phyloP scores from a whole-genome alignment of 805 yeast species.

The Clavispora fructus region DNA sequence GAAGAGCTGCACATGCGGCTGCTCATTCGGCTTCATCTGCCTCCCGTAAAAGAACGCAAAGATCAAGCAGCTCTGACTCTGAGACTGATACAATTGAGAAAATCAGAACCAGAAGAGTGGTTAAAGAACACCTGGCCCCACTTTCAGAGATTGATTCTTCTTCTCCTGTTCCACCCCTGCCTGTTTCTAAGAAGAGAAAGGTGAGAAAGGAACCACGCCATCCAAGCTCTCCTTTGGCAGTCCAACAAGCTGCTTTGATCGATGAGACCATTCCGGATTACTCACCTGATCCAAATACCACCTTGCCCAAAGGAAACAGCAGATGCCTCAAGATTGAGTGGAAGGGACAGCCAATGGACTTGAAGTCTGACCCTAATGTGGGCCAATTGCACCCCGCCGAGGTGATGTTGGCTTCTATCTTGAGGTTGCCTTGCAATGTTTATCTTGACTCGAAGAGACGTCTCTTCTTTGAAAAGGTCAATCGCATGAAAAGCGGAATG shows the following conservation, averaged over 20 bases:
- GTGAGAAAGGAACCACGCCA: conserved; percentile 25
- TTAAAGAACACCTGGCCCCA: conserved; percentile 26
- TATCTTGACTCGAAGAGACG: conserved; percentile 68
- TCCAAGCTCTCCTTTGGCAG: conserved; percentile 33
- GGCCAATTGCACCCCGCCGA: conserved; percentile 87
- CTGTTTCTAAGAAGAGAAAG: conserved; percentile 38
- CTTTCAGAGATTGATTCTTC: conserved; percentile 7
- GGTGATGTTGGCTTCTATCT: conserved; percentile 74
- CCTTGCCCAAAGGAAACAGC: conserved; percentile 59
- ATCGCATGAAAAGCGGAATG: conserved; percentile 58
- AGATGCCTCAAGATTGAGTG: conserved; percentile 86
- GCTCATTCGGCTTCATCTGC: conserved; percentile 1
- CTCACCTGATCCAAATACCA: conserved; percentile 57
- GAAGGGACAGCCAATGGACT: conserved; percentile 98
- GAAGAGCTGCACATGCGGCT: conserved; percentile 5
- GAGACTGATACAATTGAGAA: conserved; percentile 38
- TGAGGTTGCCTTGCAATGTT: conserved; percentile 81
- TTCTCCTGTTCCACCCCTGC: conserved; percentile 16
- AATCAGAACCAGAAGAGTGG: conserved; percentile 57
- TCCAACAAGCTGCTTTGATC: conserved; percentile 44
- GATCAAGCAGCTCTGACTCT: conserved; percentile 24
- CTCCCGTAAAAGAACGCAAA: conserved; percentile 5
- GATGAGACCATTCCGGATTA: conserved; percentile 77
- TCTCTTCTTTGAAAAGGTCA: conserved; percentile 83
- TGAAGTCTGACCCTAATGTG: conserved; percentile 69